Base-by-base conservation (phyloP, 768 basidiomycete genomes). In the Myochromella boudieri region DNA sequence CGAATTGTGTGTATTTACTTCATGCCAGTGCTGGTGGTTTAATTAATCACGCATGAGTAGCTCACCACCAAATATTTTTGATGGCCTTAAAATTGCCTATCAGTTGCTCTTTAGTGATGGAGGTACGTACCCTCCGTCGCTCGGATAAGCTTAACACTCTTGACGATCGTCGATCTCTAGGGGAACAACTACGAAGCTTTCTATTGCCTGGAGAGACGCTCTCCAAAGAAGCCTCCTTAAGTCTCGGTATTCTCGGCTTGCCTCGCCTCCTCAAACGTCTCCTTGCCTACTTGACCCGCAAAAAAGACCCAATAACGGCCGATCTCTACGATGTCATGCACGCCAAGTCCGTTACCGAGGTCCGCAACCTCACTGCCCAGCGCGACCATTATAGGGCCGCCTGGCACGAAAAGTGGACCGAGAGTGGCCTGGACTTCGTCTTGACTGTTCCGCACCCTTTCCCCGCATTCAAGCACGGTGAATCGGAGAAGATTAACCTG, bases 391-490 rank as follows among this genome's bases (percentile, higher is more conserved):
- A 76, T 42, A 65, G 70, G 54, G 68, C 68, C 0, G 62, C 56
- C 27, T 80, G 76, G 78, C 69, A 75, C 54, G 69, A 65, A 54
- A 68, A 67, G 46, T 77, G 64, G 76, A 65, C 58, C 11, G 68
- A 70, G 47, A 70, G 70, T 64, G 74, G 76, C 4, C 63, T 87
- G 3, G 84, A 87, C 60, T 85, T 81, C 60, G 66, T 85, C 17
- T 61, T 84, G 43, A 84, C 76, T 2, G 82, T 81, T 5, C 81
- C 80, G 10, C 76, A 80, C 53, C 71, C 81, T n/a, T 64, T 80
- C 33, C 81, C 85, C 2, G 85, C 84, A 0, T 63, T 83, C 17
- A 72, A 76, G 34, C 72, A 81, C 42, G 71, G 74, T 1, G 72
- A 72, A 3, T 77, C 74, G 54, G 70, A 65, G 54, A 74, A 75